phyloP scores from a whole-genome alignment of 2,329 filamentous ascomycete species.

The Colletotrichum shisoi region DNA sequence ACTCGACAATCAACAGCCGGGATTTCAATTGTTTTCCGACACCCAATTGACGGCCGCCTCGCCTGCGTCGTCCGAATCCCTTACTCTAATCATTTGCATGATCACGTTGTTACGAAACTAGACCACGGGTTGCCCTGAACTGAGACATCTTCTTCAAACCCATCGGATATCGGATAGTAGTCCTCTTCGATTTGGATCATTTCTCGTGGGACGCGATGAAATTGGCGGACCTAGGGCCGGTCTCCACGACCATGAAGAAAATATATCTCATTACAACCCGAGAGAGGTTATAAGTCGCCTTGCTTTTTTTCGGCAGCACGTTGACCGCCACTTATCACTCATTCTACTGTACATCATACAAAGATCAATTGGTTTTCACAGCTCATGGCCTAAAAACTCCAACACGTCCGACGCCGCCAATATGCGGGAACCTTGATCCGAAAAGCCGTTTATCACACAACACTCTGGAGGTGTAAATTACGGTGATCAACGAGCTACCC shows the following conservation, averaged over 20 bases:
- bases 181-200: neutral
- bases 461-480: neutral
- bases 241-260: neutral
- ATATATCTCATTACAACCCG: neutral
- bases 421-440: conserved; percentile 3
- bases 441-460: neutral
- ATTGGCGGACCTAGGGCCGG: neutral
- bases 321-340: neutral
- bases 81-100: neutral
- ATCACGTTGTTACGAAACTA: conserved; percentile 17
- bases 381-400: neutral
- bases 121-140: neutral
- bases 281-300: neutral
- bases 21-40: neutral
- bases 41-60: neutral
- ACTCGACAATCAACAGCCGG: neutral
- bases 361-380: neutral
- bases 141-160: neutral
- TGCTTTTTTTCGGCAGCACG: neutral
- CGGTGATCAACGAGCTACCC: neutral
- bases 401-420: neutral
- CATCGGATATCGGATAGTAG: neutral
- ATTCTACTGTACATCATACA: neutral
- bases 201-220: neutral
- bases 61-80: neutral